Evolutionary conservation across 257 asterid genomes (phyloP), one percentile per base, ranked within the genome.

Genomic region (Cynanchum wilfordii): DNA sequence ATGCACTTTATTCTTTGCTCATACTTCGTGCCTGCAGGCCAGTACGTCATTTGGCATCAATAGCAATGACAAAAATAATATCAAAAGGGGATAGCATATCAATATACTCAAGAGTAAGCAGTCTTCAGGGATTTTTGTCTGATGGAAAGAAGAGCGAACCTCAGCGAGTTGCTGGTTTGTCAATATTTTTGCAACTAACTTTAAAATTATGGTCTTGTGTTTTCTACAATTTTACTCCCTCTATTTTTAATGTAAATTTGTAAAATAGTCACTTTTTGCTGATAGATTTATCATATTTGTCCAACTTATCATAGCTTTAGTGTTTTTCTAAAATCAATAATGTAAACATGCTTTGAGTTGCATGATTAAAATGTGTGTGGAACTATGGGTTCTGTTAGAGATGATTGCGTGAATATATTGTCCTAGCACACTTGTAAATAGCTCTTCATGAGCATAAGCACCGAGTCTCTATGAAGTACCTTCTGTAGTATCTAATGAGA

Each of bases 1-100:
- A 95, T 76, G 87, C 97, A 15, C 92, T 95, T 58, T 87, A 90
- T 81, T 90, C 98, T 69, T 81, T 95, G 69, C 89, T 95, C 52
- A 94, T 90, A 71, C 90, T 95, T 25, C 98, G 99, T 78, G 97
- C 97, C 62, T 83, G 98, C 70, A 89, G 97, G 85, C 99, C 98
- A 3, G 96, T 95, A 70, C 88, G 98, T 52, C 99, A 95, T 86
- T 78, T 95, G 85, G 90, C 99, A 68, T 95, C 99, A 63, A 84
- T 87, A 81, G 98, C 98, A 68, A 90, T 91, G 98, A 90, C 96
- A n/a, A 92, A 85, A 81, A 83, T 87, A 66, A 92, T 95, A 77
- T 76, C 70, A 62, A 95, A 92, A 86, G 98, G 97, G 74, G 98
- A 95, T 75, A 55, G 79, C 67, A 95, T 95, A 73, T 92, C 99